phyloP scores from a whole-genome alignment of 306 rosid species.

The Gleditsia sinensis region DNA sequence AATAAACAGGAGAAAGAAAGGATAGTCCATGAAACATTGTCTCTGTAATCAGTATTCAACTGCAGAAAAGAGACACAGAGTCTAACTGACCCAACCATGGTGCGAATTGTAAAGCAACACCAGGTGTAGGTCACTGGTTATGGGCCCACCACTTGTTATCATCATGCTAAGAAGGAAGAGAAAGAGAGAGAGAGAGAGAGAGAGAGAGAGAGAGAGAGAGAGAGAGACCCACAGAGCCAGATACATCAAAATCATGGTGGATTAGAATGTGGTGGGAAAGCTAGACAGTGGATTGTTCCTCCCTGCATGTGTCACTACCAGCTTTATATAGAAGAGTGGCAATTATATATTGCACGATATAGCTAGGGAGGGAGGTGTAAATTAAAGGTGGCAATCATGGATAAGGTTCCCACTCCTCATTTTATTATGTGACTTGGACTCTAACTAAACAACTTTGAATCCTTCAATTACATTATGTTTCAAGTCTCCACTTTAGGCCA shows the following conservation, averaged over 20 bases:
- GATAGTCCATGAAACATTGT: not conserved
- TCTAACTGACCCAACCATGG: constrained; percentile 28
- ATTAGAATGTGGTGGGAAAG: constrained; percentile 51
- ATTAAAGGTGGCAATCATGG: not conserved
- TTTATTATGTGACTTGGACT: not conserved
- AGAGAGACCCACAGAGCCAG: constrained; percentile 18
- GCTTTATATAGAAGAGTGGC: constrained; percentile 23
- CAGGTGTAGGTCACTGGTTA: not conserved
- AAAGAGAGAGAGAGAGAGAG: constrained; percentile 25
- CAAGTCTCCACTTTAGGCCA: not conserved
- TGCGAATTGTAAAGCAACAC: constrained; percentile 19
- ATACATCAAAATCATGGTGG: constrained; percentile 40
- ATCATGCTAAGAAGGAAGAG: not conserved
- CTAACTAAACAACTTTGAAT: constrained; percentile 1
- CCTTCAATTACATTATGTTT: not conserved
- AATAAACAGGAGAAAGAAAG: not conserved
- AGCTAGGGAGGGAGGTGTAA: not conserved
- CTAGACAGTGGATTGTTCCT: constrained; percentile 64
- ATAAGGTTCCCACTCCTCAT: constrained; percentile 5
- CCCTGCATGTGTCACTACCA: constrained; percentile 49
- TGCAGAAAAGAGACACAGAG: not conserved
- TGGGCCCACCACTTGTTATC: constrained; percentile 46
- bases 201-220: constrained; percentile 3
- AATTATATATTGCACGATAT: not conserved
- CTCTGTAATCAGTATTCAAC: not conserved